phyloP scores from a whole-genome alignment of 2,329 filamentous ascomycete species.

The Plenodomus biglobosus region DNA sequence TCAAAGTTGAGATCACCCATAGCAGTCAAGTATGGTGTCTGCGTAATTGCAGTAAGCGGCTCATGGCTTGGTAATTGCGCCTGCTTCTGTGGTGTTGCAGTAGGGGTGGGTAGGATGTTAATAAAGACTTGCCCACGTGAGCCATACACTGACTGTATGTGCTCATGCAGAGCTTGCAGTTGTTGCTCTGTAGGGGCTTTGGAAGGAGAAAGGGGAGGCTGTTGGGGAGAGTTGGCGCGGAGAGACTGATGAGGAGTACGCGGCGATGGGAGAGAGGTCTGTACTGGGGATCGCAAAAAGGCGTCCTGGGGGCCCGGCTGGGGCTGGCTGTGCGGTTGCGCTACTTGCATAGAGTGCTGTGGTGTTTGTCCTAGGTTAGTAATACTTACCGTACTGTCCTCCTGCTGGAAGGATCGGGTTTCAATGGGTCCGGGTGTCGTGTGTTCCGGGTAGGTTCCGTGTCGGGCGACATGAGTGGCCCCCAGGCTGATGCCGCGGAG shows the following conservation, averaged over 20 bases:
- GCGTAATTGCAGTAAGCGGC: conserved; percentile 56
- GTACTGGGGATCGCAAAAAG: conserved; percentile 44
- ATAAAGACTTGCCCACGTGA: conserved; percentile 47
- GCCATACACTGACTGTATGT: conserved; percentile 49
- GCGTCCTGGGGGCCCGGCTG: conserved; percentile 66
- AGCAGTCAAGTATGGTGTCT: conserved; percentile 62
- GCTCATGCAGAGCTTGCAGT: conserved; percentile 47
- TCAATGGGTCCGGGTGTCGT: conserved; percentile 30
- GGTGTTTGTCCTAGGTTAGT: conserved; percentile 62
- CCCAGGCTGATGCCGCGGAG: conserved; percentile 62
- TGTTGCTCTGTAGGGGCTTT: conserved; percentile 45
- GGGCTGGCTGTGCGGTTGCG: conserved; percentile 83
- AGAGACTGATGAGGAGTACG: conserved; percentile 39
- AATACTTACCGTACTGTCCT: conserved; percentile 57
- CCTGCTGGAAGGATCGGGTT: conserved; percentile 48
- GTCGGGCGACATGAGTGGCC: conserved; percentile 27
- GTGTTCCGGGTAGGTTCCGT: conserved; percentile 48
- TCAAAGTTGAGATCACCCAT: conserved; percentile 51
- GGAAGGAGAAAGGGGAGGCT: conserved; percentile 36
- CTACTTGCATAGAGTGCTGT: conserved; percentile 85
- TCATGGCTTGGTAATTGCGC: conserved; percentile 45
- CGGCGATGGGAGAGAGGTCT: conserved; percentile 40
- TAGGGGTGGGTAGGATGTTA: conserved; percentile 55
- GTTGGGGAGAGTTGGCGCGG: conserved; percentile 37
- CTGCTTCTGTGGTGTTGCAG: conserved; percentile 51